Evolutionary conservation across 2,329 filamentous ascomycete genomes (phyloP).

Genomic region (Aspergillus hiratsukae): DNA sequence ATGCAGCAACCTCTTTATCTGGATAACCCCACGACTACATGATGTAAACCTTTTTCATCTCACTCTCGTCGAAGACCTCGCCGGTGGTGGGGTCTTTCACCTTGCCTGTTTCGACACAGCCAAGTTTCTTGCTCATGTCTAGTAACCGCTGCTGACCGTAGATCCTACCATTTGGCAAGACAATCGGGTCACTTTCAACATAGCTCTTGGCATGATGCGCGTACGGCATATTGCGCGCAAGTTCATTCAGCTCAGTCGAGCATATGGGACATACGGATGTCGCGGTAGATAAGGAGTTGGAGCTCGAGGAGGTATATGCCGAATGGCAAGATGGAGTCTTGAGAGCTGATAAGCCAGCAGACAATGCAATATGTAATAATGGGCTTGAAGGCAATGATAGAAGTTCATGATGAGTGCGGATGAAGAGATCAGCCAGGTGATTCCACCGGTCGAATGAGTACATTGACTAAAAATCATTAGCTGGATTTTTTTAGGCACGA

Average conservation of each 20-base stretch:
- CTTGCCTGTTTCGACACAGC: slow-evolving; percentile 55
- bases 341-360: slow-evolving; percentile 84
- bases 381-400: slow-evolving; percentile 77
- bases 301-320: slow-evolving; percentile 52
- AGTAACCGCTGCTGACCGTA: slow-evolving; percentile 73
- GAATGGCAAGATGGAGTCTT: slow-evolving; percentile 94
- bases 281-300: slow-evolving; percentile 52
- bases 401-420: slow-evolving; percentile 78
- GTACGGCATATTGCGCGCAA: slow-evolving; percentile 85
- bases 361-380: slow-evolving; percentile 83
- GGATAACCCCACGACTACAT: slow-evolving; percentile 48
- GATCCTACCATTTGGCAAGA: slow-evolving; percentile 81
- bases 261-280: slow-evolving; percentile 91
- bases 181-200: slow-evolving; percentile 79
- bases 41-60: slow-evolving; percentile 85
- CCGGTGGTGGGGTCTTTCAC: slow-evolving; percentile 77
- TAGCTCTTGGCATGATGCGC: slow-evolving; percentile 93
- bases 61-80: slow-evolving; percentile 57
- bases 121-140: slow-evolving; percentile 74
- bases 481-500: background rate
- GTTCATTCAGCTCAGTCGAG: slow-evolving; percentile 87
- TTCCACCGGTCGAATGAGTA: slow-evolving; percentile 72
- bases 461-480: slow-evolving; percentile 50
- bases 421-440: slow-evolving; percentile 73
- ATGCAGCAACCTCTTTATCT: background rate